Conservation (phyloP, 78 protist species). For the Tieghemostelium lacteum region DNA sequence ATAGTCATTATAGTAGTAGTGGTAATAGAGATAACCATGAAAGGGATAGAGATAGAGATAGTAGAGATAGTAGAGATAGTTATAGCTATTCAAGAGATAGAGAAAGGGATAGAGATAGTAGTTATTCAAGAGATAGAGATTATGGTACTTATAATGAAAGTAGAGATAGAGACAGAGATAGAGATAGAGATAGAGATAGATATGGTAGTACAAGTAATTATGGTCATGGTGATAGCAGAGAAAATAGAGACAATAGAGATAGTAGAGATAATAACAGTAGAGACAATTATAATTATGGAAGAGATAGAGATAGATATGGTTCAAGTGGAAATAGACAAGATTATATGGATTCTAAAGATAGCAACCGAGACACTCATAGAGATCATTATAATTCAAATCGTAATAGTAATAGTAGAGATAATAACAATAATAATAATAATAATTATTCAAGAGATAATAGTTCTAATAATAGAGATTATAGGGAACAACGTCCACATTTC, state of each 20-base stretch:
- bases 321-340: background rate
- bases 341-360: background rate
- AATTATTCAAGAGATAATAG: too few relatives aligned
- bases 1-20: background rate
- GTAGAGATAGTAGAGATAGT: background rate
- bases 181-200: background rate
- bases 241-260: background rate
- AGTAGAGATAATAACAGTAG: background rate
- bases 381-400: too few relatives aligned
- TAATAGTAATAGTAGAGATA: background rate
- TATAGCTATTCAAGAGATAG: background rate
- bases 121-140: background rate
- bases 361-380: background rate
- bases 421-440: conserved; percentile 6
- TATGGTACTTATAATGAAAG: background rate
- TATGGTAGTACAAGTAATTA: background rate
- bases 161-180: background rate
- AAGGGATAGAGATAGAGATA: background rate
- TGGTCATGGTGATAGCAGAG: background rate
- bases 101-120: background rate
- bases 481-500: too few relatives aligned
- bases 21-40: background rate
- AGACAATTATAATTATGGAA: background rate
- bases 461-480: too few relatives aligned
- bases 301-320: background rate